phyloP scores from a whole-genome alignment of 139 green algal genomes.

The Asterochloris erici region DNA sequence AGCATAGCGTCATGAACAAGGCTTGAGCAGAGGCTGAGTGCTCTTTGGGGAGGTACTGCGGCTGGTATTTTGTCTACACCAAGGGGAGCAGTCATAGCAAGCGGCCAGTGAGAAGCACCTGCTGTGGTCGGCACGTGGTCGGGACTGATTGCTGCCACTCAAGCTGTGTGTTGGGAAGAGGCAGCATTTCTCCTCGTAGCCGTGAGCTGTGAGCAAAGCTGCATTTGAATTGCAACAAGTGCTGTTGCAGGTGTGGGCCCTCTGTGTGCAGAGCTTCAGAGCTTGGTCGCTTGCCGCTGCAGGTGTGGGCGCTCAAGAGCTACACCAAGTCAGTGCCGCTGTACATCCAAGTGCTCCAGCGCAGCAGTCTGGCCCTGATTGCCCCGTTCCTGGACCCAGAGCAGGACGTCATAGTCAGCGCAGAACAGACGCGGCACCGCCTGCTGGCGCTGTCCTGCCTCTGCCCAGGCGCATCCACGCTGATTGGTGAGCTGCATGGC shows the following conservation, averaged over 20 bases:
- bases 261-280: too few relatives aligned
- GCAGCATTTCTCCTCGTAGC: too few relatives aligned
- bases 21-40: too few relatives aligned
- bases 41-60: too few relatives aligned
- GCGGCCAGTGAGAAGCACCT: too few relatives aligned
- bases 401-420: conserved; percentile 57
- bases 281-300: background rate
- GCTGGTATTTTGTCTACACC: too few relatives aligned
- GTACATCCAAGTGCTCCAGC: conserved; percentile 72
- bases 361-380: conserved; percentile 48
- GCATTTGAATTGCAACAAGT: background rate
- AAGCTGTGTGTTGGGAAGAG: too few relatives aligned
- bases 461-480: conserved; percentile 69
- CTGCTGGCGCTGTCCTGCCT: conserved; percentile 68
- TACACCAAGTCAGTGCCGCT: conserved; percentile 78
- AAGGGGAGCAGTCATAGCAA: too few relatives aligned
- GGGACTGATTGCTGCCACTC: too few relatives aligned
- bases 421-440: conserved; percentile 67
- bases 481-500: conserved; percentile 42
- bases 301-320: conserved; percentile 77
- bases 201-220: background rate
- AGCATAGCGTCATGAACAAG: too few relatives aligned
- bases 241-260: too few relatives aligned
- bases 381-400: conserved; percentile 70
- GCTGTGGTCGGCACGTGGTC: too few relatives aligned